phyloP scores from a whole-genome alignment of 371 early-diverging fungal genomes.

The Smittium culicis region DNA sequence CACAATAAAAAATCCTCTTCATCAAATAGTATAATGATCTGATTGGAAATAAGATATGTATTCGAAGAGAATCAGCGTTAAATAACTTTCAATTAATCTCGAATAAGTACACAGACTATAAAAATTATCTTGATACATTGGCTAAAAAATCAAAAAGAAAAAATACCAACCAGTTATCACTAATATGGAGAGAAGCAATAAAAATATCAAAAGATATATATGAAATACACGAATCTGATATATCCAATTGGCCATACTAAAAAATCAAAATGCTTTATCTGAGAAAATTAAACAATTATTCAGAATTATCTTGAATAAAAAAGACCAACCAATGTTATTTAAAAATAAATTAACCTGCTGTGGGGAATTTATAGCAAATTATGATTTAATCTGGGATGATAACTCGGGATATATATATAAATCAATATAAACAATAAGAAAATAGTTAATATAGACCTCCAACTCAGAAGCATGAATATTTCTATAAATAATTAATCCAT shows the following conservation, averaged over 20 bases:
- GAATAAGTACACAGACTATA: neutral
- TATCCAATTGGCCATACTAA: neutral
- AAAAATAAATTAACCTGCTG: neutral
- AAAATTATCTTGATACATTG: neutral
- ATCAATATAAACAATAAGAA: neutral
- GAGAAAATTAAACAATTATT: neutral
- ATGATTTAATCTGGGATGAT: neutral
- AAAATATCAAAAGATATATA: neutral
- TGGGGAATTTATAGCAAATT: neutral
- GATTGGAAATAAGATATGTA: neutral
- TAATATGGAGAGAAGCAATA: neutral
- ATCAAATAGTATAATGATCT: neutral
- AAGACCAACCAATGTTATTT: neutral
- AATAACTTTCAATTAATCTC: neutral
- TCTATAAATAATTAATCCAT: too few relatives aligned
- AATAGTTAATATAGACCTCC: neutral
- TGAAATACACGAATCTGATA: neutral
- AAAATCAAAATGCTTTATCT: neutral
- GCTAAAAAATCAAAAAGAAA: neutral
- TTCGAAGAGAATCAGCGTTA: neutral
- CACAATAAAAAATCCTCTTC: conserved; percentile 6
- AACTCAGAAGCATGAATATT: neutral
- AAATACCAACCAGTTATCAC: neutral
- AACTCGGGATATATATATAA: neutral
- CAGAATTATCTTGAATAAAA: neutral